Evolutionary conservation across 2,329 filamentous ascomycete genomes (phyloP).

Genomic region (Passalora sequoiae): DNA sequence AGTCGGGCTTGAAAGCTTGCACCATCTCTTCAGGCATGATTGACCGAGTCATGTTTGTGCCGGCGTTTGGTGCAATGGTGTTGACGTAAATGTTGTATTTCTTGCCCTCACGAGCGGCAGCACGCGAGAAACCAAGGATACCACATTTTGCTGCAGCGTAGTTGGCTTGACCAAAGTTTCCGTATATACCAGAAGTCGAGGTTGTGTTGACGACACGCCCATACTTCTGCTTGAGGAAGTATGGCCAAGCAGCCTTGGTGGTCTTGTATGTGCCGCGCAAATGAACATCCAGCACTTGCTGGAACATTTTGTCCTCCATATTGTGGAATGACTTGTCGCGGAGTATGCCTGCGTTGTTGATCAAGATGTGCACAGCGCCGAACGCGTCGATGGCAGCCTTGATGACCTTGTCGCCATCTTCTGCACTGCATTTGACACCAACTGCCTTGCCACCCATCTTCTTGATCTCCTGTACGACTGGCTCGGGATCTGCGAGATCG

Average conservation of each 20-base stretch:
- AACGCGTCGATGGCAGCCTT: constrained; percentile 91
- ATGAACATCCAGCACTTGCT: constrained; percentile 87
- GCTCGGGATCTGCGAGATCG: constrained; percentile 87
- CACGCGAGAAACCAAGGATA: constrained; percentile 91
- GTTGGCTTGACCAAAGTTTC: constrained; percentile 98
- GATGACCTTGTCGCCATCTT: constrained; percentile 85
- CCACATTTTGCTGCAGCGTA: constrained; percentile 69
- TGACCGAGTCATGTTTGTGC: constrained; percentile 88
- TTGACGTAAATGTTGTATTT: constrained; percentile 99
- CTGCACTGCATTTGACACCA: constrained; percentile 86
- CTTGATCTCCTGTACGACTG: constrained; percentile 87
- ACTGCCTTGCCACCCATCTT: constrained; percentile 83
- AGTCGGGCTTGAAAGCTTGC: constrained; percentile 98
- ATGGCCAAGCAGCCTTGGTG: constrained; percentile 95
- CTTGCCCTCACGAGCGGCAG: constrained; percentile 83
- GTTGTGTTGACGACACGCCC: constrained; percentile 95
- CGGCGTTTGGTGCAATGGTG: constrained; percentile 95
- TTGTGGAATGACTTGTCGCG: constrained; percentile 97
- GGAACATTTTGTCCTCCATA: constrained; percentile 93
- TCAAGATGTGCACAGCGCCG: constrained; percentile 86
- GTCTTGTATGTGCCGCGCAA: constrained; percentile 92
- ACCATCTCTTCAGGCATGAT: constrained; percentile 97
- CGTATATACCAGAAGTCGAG: constrained; percentile 94
- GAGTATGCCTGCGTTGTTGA: constrained; percentile 98
- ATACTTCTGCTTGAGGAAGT: constrained; percentile 98